Evolutionary conservation across 306 rosid genomes (phyloP), one percentile per base, ranked within the genome.

Genomic region (Trifolium subterraneum): DNA sequence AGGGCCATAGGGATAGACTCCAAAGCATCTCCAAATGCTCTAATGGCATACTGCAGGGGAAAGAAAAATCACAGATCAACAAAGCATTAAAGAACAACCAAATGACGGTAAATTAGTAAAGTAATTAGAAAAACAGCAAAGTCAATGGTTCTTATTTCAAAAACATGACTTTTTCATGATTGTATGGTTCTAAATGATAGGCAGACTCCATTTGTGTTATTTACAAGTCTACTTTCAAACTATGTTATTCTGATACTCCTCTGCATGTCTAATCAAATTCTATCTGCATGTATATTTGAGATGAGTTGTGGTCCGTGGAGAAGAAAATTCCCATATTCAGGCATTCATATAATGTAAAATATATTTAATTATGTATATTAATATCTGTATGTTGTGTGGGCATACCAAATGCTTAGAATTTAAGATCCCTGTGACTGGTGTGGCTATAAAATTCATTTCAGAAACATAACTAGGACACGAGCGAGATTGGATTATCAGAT

Each of bases 1-100:
- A 95, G 99, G 23, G 99, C 99, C 99, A 95, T 95, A 0, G 99
- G 97, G 7, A 95, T 66, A 44, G 90, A 50, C 66, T 95, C 98
- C 89, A 95, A 76, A 45, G 98, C 98, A 80, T 95, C 98, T 0
- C 93, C 98, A 72, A 92, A 95, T 66, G 90, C 98, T 87, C 99
- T 88, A 20, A 95, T 86, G 47, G 99, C 99, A 83, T 95, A 95
- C 99, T 95, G 97, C 83, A 50, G 14, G 65, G 42, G 14, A 27
- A 78, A 63, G 51, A 36, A 79, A 59, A 23, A 23, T 31, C 20
- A 41, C 33, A 59, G 65, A 65, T 56, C 36, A 65, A 64, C 19
- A n/a, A 62, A 33, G 69, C 10, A 36, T 8, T 8, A 14, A 4
- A 38, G 56, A 63, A 19, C 19, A 29, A 33, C 42, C 13, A 80